phyloP scores from a whole-genome alignment of 2,329 filamentous ascomycete species.

The Penicillium sp. region DNA sequence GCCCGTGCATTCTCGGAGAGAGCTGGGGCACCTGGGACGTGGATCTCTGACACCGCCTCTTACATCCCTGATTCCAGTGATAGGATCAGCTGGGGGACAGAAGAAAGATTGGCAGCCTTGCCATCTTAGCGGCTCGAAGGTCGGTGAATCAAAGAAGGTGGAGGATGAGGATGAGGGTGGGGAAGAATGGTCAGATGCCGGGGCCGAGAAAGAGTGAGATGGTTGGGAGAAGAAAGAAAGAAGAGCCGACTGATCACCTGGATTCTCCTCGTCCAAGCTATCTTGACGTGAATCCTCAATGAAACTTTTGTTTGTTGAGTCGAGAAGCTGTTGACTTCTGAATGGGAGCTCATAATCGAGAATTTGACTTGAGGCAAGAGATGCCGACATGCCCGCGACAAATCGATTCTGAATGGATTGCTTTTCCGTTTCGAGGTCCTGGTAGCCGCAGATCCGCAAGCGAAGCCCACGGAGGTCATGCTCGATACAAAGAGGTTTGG shows the following conservation, averaged over 20 bases:
- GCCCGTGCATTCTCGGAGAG: slow-evolving; percentile 46
- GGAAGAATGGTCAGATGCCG: slow-evolving; percentile 42
- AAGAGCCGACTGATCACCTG: slow-evolving; percentile 20
- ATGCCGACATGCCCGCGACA: slow-evolving; percentile 16
- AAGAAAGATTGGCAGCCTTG: slow-evolving; percentile 51
- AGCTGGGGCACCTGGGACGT: slow-evolving; percentile 45
- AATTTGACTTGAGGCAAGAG: slow-evolving; percentile 16
- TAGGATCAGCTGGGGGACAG: slow-evolving; percentile 35
- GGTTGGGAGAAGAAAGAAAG: slow-evolving; percentile 27
- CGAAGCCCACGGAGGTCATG: slow-evolving; percentile 59
- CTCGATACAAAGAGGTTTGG: slow-evolving; percentile 58
- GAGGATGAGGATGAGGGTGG: slow-evolving; percentile 43
- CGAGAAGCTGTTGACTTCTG: slow-evolving; percentile 29
- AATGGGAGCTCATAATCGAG: slow-evolving; percentile 32
- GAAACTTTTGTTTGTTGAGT: slow-evolving; percentile 38
- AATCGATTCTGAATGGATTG: slow-evolving; percentile 37
- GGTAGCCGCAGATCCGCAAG: slow-evolving; percentile 57
- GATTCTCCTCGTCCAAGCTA: slow-evolving; percentile 26
- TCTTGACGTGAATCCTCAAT: slow-evolving; percentile 35
- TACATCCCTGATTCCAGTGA: slow-evolving; percentile 6
- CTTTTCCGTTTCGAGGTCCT: slow-evolving; percentile 55
- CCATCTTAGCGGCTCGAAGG: slow-evolving; percentile 41
- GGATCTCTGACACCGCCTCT: slow-evolving; percentile 44
- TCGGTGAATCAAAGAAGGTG: slow-evolving; percentile 37
- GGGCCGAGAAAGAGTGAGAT: slow-evolving; percentile 40